phyloP scores from a whole-genome alignment of 805 yeast species.

The Yarrowia sp. region DNA sequence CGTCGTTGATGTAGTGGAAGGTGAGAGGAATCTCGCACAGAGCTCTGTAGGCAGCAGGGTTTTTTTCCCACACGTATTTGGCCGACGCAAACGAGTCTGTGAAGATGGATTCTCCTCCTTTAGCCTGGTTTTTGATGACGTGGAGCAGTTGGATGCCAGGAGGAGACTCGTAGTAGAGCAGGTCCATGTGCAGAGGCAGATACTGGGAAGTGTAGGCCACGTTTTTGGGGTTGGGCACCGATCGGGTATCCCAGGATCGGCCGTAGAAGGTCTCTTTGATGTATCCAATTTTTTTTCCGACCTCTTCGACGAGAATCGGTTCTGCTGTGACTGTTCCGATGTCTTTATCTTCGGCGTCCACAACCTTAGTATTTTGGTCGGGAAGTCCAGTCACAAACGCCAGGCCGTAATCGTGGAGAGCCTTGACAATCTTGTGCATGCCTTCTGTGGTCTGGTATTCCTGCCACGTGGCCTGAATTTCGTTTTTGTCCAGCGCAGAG shows the following conservation, averaged over 20 bases:
- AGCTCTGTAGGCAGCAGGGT: slow-evolving; percentile 62
- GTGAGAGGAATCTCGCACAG: slow-evolving; percentile 61
- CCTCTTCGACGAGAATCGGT: slow-evolving; percentile 40
- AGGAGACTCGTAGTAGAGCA: slow-evolving; percentile 72
- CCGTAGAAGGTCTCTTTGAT: slow-evolving; percentile 71
- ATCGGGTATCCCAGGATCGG: slow-evolving; percentile 61
- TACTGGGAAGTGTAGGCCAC: slow-evolving; percentile 64
- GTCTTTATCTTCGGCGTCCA: slow-evolving; percentile 32
- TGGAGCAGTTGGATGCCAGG: slow-evolving; percentile 76
- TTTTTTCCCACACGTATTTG: slow-evolving; percentile 48
- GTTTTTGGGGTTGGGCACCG: slow-evolving; percentile 53
- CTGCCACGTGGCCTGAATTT: slow-evolving; percentile 39
- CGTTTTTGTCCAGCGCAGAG: slow-evolving; percentile 32
- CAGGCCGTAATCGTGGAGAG: slow-evolving; percentile 56
- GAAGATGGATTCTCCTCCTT: slow-evolving; percentile 67
- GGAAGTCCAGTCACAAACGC: slow-evolving; percentile 55
- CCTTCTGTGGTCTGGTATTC: slow-evolving; percentile 42
- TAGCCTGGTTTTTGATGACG: slow-evolving; percentile 43
- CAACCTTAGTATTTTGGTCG: slow-evolving; percentile 33
- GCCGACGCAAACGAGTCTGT: slow-evolving; percentile 71
- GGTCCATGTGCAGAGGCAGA: slow-evolving; percentile 74
- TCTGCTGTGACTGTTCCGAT: slow-evolving; percentile 30
- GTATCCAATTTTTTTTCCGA: slow-evolving; percentile 60
- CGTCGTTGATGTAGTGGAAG: slow-evolving; percentile 61
- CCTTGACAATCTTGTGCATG: slow-evolving; percentile 43